Conservation (phyloP, 2,329 filamentous ascomycete genomes). For the Ceratocystis variospora region DNA sequence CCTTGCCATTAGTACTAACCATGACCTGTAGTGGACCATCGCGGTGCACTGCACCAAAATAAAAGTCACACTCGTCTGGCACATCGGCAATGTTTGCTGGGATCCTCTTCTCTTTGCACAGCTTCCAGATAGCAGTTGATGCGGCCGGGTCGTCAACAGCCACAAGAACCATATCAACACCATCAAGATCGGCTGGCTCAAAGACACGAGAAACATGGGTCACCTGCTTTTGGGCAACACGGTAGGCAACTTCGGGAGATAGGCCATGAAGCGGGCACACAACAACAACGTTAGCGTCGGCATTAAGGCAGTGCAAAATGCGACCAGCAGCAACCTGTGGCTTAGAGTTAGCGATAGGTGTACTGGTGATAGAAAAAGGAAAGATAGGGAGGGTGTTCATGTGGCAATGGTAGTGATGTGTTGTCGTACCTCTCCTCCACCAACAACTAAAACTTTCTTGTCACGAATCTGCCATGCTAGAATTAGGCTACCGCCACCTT, state of each 20-base stretch:
- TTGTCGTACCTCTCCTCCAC: conserved; percentile 68
- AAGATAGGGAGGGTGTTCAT: not conserved
- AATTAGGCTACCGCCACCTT: conserved; percentile 85
- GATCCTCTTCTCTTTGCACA: conserved; percentile 74
- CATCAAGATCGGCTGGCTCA: conserved; percentile 71
- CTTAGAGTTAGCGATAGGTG: conserved; percentile 10
- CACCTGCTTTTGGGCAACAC: conserved; percentile 61
- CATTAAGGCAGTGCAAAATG: conserved; percentile 86
- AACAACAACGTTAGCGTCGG: conserved; percentile 79
- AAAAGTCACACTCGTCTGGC: conserved; percentile 93
- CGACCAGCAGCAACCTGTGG: conserved; percentile 81
- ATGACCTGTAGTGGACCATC: conserved; percentile 95
- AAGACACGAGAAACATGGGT: conserved; percentile 72
- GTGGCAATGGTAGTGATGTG: not conserved
- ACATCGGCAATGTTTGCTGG: conserved; percentile 95
- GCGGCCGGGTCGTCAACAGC: conserved; percentile 87
- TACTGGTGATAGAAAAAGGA: not conserved
- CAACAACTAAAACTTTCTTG: conserved; percentile 82
- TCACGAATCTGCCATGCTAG: conserved; percentile 89
- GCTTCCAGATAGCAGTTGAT: conserved; percentile 82
- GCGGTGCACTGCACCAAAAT: conserved; percentile 90
- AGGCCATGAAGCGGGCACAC: conserved; percentile 68
- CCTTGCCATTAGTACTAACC: conserved; percentile 97
- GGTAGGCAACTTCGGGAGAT: conserved; percentile 76
- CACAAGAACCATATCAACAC: conserved; percentile 73